Evolutionary conservation across 768 basidiomycete species (phyloP), one percentile per base, ranked within the genome.

Genomic region (Termitomyces titanicus): DNA sequence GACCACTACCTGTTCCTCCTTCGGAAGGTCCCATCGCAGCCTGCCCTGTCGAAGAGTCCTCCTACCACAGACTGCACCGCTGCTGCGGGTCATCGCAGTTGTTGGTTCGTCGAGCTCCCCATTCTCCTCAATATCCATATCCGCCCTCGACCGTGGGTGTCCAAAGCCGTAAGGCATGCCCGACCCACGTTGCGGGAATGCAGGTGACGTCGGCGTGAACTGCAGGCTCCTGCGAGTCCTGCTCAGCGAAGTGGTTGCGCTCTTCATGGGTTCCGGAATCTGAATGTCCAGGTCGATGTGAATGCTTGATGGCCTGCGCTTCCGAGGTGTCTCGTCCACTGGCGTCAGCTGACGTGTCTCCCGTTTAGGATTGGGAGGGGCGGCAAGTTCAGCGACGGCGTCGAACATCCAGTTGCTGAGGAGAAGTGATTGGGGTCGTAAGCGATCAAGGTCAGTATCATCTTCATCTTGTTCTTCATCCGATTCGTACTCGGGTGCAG

Each of bases 391-490:
- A 0, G 82, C 78, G 34, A 92, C 78, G 54, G 79, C 89, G 35
- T 93, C 89, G 54, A 90, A 81, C 90, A 92, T 91, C 91, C 91
- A 92, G 59, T 82, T 83, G n/a, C 85, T 84, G 22, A 87, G 72
- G 29, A 82, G 72, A 55, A 69, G 56, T 15, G 78, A 80, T 53
- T 77, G 73, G 40, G 56, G 64, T 63, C 45, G 60, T 68, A 53
- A 55, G 56, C 45, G 63, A 65, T 64, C 65, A 54, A 66, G 54
- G 40, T 70, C 65, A n/a, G 48, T 25, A 13, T 62, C 63, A 7
- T 72, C 72, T n/a, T 75, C 73, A 27, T 78, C 73, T 45, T 80
- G 80, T 11, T 81, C 74, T 44, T 29, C 37, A 3, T 61, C 56
- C 13, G 35, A 42, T 9, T 57, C 59, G 40, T 45, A 56, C 5